Evolutionary conservation across 495 filamentous ascomycete genomes (phyloP), one percentile per base, ranked within the genome.

Genomic region (Tuber aestivum): DNA sequence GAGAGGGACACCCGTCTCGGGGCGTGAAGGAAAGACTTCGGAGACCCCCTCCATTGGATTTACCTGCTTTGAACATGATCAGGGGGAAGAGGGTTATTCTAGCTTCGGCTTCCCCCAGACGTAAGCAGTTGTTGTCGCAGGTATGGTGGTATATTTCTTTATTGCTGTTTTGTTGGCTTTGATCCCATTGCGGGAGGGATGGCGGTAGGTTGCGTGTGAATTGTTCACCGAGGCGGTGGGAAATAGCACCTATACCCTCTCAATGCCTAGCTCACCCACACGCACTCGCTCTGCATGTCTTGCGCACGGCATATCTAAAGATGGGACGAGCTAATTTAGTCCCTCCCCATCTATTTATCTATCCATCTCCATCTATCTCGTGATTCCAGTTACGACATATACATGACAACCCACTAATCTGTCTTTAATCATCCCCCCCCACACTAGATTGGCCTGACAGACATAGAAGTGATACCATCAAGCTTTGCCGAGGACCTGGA

Each of bases 101-200:
- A 16, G 95, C 95, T 77, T 97, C 93, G 3, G 88, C 90, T 68
- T 97, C 93, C 1, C 95, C 96, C 0, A 88, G 95, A 21, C 88
- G 96, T 38, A 91, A 90, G 79, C 90, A 92, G 80, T 90, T 99
- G 8, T 89, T 99, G 70, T 83, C 87, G 8, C 90, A 89, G 80
- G 87, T 88, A 82, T 73, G 84, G 72, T 70, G 32, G 41, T 48
- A 40, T 48, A 65, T 65, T 65, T 65, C 27, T 65, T 65, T 65
- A 35, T 65, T 65, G 16, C 56, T 20, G 16, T 65, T 18, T 65
- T 65, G 56, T 65, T 65, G 10, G 56, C 35, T 65, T 65, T 65
- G 27, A 4, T 65, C 27, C 56, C 27, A 35, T 65, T 65, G 56
- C 18, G 27, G 27, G 56, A 20, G 27, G n/a, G 56, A 27, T 35